Conservation (phyloP, 306 rosid genomes). For the Malus orientalis region DNA sequence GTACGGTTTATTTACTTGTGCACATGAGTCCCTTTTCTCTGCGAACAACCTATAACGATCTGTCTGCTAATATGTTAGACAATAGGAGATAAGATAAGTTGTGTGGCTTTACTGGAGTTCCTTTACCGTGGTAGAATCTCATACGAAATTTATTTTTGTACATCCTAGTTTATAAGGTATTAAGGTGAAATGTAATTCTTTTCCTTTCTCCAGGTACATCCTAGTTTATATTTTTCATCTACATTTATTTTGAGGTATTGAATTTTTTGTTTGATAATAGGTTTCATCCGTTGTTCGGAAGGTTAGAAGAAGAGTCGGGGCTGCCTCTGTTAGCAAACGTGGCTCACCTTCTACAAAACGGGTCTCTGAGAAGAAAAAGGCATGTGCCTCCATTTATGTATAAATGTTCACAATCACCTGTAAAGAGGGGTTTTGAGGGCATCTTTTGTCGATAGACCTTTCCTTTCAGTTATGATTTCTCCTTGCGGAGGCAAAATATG, state of each 20-base stretch:
- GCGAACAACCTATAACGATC: neutral
- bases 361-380: conserved; percentile 81
- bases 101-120: neutral
- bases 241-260: neutral
- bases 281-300: conserved; percentile 55
- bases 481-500: neutral
- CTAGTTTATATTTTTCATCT: neutral
- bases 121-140: neutral
- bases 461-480: neutral
- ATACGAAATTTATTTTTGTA: no score
- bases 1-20: neutral
- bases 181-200: neutral
- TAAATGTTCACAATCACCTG: neutral
- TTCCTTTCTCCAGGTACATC: neutral
- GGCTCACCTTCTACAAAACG: conserved; percentile 47
- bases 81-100: neutral
- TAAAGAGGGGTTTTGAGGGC: neutral
- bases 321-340: conserved; percentile 45
- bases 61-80: neutral
- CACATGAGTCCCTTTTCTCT: neutral
- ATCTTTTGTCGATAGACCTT: neutral
- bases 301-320: conserved; percentile 63
- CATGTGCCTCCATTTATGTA: conserved; percentile 1
- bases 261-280: conserved; percentile 34
- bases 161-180: no score